These are phyloP conservation scores for Penicillium fimorum DNA, from an alignment of 495 filamentous ascomycete species.

Conservation along the genomic window DNA sequence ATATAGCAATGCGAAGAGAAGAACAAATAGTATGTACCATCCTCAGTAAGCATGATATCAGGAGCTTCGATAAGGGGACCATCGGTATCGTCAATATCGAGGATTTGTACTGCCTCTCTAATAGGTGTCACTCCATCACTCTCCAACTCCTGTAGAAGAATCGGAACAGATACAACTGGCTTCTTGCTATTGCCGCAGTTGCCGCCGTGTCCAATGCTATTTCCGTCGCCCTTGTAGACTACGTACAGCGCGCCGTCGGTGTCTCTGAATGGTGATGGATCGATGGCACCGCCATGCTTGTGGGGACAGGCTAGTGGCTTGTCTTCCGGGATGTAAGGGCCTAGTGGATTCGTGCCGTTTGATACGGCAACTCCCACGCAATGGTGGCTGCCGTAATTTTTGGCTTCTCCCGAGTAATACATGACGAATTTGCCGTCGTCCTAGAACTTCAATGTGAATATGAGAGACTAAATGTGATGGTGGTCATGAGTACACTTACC, in stretches of 20 bases:
- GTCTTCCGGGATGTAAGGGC: conserved; percentile 48
- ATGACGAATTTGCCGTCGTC: conserved; percentile 50
- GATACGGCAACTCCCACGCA: conserved; percentile 55
- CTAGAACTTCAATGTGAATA: conserved; percentile 11
- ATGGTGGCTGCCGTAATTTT: conserved; percentile 36
- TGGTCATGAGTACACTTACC: conserved; percentile 19
- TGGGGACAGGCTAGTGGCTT: conserved; percentile 49
- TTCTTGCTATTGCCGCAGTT: conserved; percentile 50
- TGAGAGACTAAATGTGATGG: background rate
- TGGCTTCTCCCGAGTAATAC: conserved; percentile 53
- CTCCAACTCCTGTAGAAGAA: conserved; percentile 57
- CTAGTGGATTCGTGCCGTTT: conserved; percentile 32
- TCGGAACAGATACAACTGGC: conserved; percentile 48
- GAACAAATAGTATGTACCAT: conserved; percentile 56
- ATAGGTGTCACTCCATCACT: conserved; percentile 50
- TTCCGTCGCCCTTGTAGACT: conserved; percentile 61
- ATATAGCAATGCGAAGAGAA: conserved; percentile 58
- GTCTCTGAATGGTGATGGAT: conserved; percentile 53
- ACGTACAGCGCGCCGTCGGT: conserved; percentile 51
- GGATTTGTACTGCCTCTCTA: conserved; percentile 48
- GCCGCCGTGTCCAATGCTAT: conserved; percentile 55
- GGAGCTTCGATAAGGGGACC: conserved; percentile 62
- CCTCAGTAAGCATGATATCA: conserved; percentile 41
- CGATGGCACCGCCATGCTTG: conserved; percentile 54
- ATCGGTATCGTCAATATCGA: conserved; percentile 53